Conservation (phyloP, 2,329 filamentous ascomycete genomes). For the Blumeriella jaapii region DNA sequence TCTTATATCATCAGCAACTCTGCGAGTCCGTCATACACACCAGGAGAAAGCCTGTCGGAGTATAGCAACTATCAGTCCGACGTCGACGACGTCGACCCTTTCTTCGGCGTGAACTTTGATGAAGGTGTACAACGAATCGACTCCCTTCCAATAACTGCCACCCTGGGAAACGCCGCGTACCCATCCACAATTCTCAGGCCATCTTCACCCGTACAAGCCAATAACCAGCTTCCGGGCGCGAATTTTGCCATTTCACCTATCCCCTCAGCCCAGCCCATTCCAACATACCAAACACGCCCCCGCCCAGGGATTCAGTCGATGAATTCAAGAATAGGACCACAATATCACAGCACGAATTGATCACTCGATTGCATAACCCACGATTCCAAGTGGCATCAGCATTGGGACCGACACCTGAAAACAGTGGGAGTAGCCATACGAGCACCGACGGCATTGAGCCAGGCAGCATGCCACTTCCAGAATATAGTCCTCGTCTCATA, state of each 20-base stretch:
- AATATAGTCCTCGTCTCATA: constrained; percentile 18
- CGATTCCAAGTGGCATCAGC: constrained; percentile 11
- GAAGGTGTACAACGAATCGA: constrained; percentile 21
- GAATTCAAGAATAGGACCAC: constrained; percentile 13
- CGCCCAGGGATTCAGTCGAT: constrained; percentile 15
- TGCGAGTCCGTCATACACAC: constrained; percentile 23
- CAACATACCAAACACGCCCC: constrained; percentile 21
- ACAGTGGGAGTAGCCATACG: constrained; percentile 26
- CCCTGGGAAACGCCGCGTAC: constrained; percentile 9
- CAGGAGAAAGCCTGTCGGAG: constrained; percentile 22
- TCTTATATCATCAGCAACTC: constrained; percentile 23
- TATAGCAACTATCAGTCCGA: constrained; percentile 24
- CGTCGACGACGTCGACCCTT: constrained; percentile 23
- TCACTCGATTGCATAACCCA: constrained; percentile 13
- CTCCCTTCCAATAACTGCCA: constrained; percentile 13
- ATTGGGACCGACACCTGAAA: constrained; percentile 25
- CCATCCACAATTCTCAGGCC: constrained; percentile 12
- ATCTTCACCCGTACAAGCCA: constrained; percentile 11
- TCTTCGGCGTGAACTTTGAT: constrained; percentile 27
- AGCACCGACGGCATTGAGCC: constrained; percentile 23
- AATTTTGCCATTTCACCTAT: constrained; percentile 17
- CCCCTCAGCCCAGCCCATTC: constrained; percentile 23
- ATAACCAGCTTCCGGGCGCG: constrained; percentile 11
- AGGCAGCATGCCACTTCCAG: constrained; percentile 15
- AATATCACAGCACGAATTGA: constrained; percentile 18